Evolutionary conservation across 2,329 filamentous ascomycete genomes (phyloP).

Genomic region (Setomelanomma holmii): DNA sequence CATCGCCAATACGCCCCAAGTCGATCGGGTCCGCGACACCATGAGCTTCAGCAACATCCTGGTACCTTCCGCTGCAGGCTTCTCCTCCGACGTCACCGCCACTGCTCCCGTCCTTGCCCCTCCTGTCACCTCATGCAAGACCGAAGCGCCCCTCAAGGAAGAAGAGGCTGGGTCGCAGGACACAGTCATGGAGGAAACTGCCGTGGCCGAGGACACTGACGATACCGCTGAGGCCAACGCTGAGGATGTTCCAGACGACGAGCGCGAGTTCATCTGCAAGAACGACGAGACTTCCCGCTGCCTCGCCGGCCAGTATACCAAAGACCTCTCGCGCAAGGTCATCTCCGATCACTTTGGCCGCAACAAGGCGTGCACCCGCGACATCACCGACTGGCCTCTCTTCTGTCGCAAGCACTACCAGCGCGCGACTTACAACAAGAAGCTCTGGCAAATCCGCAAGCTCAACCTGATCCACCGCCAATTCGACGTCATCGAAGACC

Average conservation of each 20-base stretch:
- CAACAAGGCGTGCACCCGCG: slow-evolving; percentile 47
- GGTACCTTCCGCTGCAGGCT: neutral
- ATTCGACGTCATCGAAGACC: slow-evolving; percentile 39
- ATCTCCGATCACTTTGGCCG: slow-evolving; percentile 51
- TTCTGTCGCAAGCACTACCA: slow-evolving; percentile 52
- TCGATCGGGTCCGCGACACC: slow-evolving; percentile 18
- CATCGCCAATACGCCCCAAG: neutral
- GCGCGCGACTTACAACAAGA: slow-evolving; percentile 48
- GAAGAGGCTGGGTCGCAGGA: neutral
- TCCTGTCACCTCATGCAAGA: slow-evolving; percentile 12
- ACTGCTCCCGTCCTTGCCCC: slow-evolving; percentile 1
- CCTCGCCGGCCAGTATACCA: slow-evolving; percentile 43
- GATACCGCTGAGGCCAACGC: neutral
- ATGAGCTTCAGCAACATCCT: slow-evolving; percentile 39
- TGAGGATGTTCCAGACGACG: slow-evolving; percentile 11
- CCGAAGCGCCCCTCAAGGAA: neutral
- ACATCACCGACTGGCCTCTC: slow-evolving; percentile 42
- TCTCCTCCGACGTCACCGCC: slow-evolving; percentile 1
- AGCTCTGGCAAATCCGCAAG: slow-evolving; percentile 45
- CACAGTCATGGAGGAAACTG: neutral
- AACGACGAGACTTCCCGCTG: slow-evolving; percentile 41
- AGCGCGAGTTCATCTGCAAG: slow-evolving; percentile 42
- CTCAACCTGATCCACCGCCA: slow-evolving; percentile 42
- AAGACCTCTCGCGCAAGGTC: slow-evolving; percentile 45
- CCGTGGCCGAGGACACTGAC: neutral